These are phyloP conservation scores for Canavalia gladiata DNA, from an alignment of 306 rosid species.

Conservation along the genomic window DNA sequence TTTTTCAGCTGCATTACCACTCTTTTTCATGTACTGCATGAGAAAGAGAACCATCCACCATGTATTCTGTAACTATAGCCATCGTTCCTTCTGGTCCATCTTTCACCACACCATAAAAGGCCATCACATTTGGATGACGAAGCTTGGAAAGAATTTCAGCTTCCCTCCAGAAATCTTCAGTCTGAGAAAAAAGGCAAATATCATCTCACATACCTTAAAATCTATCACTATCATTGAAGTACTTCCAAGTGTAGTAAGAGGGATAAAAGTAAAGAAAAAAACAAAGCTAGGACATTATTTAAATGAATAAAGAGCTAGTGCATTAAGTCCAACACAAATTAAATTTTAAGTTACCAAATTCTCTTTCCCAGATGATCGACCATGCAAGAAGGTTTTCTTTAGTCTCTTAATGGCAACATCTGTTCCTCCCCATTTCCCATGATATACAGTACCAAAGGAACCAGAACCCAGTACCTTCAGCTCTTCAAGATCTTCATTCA, in stretches of 20 bases:
- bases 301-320: background rate
- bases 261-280: background rate
- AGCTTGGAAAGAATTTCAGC: constrained; percentile 85
- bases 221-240: background rate
- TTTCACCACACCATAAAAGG: constrained; percentile 65
- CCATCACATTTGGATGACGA: constrained; percentile 95
- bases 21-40: constrained; percentile 79
- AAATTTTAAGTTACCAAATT: constrained; percentile 62
- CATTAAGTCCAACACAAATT: background rate
- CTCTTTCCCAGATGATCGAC: constrained; percentile 79
- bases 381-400: constrained; percentile 76
- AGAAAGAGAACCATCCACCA: constrained; percentile 93
- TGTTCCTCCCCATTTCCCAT: constrained; percentile 90
- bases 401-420: constrained; percentile 89
- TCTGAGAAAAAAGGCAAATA: constrained; percentile 60
- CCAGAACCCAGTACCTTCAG: constrained; percentile 85
- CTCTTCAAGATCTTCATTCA: constrained; percentile 91
- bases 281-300: background rate
- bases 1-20: constrained; percentile 52
- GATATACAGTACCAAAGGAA: constrained; percentile 85
- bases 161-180: constrained; percentile 85
- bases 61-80: constrained; percentile 87
- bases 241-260: background rate
- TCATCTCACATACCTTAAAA: constrained; percentile 30
- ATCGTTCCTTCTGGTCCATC: constrained; percentile 90